phyloP scores from a whole-genome alignment of 129 eudicot species.

The Centaurea solstitialis region DNA sequence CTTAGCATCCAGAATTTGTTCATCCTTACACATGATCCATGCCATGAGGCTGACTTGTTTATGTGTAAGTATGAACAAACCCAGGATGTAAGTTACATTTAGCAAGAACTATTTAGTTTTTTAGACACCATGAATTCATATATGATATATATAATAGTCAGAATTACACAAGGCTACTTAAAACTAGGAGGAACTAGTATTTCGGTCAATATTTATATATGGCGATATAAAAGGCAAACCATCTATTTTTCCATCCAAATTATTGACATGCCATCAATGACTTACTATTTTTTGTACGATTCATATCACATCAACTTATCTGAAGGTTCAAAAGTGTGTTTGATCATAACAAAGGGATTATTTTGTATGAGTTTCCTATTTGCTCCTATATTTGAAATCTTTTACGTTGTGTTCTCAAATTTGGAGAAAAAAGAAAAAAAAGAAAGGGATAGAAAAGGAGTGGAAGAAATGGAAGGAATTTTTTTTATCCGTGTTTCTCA shows the following conservation, averaged over 20 bases:
- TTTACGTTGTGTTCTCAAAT: no score
- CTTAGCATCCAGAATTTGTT: slow-evolving; percentile 1
- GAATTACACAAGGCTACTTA: neutral
- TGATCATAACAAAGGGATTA: neutral
- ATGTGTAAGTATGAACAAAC: slow-evolving; percentile 12
- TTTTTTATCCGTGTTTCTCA: no score
- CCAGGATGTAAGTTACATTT: neutral
- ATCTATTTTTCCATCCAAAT: neutral
- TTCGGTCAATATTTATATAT: neutral
- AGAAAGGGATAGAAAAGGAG: no score
- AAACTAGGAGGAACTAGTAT: slow-evolving; percentile 7
- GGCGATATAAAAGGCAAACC: neutral
- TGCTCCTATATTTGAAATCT: no score
- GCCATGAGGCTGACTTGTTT: neutral
- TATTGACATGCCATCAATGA: neutral
- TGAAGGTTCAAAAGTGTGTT: neutral
- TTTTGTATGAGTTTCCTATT: no score
- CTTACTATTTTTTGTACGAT: neutral
- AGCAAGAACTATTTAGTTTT: neutral
- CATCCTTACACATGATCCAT: neutral
- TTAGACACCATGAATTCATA: neutral
- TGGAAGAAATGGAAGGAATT: no score
- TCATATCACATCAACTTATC: neutral
- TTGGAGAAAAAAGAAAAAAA: no score
- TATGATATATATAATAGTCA: neutral